Conservation (phyloP, 2,329 filamentous ascomycete species). For the Dactylellina parvicollis region DNA sequence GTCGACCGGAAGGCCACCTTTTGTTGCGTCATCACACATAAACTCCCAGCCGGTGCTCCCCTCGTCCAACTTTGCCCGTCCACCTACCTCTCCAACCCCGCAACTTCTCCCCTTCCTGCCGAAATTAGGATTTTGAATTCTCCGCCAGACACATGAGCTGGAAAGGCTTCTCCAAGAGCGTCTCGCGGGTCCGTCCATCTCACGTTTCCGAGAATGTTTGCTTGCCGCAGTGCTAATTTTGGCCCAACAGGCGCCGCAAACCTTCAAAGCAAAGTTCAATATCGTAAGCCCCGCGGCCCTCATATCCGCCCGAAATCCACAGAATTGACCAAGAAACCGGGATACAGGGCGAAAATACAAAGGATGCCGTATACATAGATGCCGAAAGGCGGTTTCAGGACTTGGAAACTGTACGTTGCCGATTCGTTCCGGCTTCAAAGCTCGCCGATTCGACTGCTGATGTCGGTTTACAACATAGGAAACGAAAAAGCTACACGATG, state of each 20-base stretch:
- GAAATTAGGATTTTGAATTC: slow-evolving; percentile 11
- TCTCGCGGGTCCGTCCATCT: slow-evolving; percentile 75
- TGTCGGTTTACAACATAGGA: slow-evolving; percentile 64
- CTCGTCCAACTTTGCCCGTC: slow-evolving; percentile 18
- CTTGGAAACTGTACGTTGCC: slow-evolving; percentile 72
- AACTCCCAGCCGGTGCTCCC: neutral
- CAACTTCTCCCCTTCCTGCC: slow-evolving; percentile 26
- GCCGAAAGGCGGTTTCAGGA: slow-evolving; percentile 93
- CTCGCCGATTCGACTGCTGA: slow-evolving; percentile 41
- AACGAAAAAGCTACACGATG: slow-evolving; percentile 96
- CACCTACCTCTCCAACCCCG: slow-evolving; percentile 25
- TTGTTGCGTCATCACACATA: slow-evolving; percentile 54
- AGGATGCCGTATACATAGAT: slow-evolving; percentile 93
- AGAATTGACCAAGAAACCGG: slow-evolving; percentile 20
- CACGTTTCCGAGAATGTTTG: slow-evolving; percentile 4
- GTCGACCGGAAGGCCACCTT: slow-evolving; percentile 4
- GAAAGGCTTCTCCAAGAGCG: slow-evolving; percentile 92
- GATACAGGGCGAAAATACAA: slow-evolving; percentile 82
- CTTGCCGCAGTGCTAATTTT: slow-evolving; percentile 58
- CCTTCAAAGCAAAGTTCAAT: slow-evolving; percentile 90
- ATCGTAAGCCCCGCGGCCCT: slow-evolving; percentile 65
- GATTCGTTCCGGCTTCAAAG: slow-evolving; percentile 5
- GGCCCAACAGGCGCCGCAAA: slow-evolving; percentile 78
- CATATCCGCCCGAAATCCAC: neutral
- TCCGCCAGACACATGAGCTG: slow-evolving; percentile 77